A percentile compares a stretch with the other conserved stretches of the same genome.
phyloP scores from a whole-genome alignment of 345 rosid genomes.

The Geranium brycei region DNA sequence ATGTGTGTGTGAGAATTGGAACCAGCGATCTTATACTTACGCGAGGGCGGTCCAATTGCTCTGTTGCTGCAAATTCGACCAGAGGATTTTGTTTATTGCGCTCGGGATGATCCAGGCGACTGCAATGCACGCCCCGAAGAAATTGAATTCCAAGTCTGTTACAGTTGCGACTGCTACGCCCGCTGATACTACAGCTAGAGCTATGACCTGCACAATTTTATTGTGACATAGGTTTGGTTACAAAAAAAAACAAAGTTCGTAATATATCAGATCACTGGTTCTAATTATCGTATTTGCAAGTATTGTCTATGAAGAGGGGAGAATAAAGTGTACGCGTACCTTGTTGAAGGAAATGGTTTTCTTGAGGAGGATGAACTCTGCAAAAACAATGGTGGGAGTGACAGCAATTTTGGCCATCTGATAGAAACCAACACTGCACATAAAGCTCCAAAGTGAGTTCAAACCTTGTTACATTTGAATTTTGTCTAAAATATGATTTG shows the following conservation, averaged over 20 bases:
- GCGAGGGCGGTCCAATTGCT: conserved; percentile 91
- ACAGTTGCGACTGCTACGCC: conserved; percentile 90
- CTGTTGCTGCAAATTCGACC: conserved; percentile 87
- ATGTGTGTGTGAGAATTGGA: too few relatives aligned
- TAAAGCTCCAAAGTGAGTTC: neutral
- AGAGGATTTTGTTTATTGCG: conserved; percentile 71
- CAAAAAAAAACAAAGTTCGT: neutral
- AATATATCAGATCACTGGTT: too few relatives aligned
- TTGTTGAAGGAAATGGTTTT: conserved; percentile 52
- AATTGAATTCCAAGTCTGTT: conserved; percentile 72
- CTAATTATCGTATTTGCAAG: too few relatives aligned
- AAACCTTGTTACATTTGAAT: too few relatives aligned
- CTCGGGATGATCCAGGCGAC: conserved; percentile 86
- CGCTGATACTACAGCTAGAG: conserved; percentile 53
- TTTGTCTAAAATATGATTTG: too few relatives aligned
- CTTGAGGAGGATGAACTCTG: conserved; percentile 57
- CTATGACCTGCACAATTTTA: conserved; percentile 42
- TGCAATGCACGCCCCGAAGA: conserved; percentile 70
- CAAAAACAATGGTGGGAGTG: conserved; percentile 81
- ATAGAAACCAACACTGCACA: conserved; percentile 80
- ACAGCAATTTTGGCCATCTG: conserved; percentile 98
- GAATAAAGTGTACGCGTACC: conserved; percentile 19
- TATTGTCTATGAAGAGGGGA: too few relatives aligned
- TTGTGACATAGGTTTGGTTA: neutral
- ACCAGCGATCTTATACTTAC: conserved; percentile 21